A percentile compares a stretch with the other conserved stretches of the same genome.
phyloP scores from a whole-genome alignment of 495 filamentous ascomycete genomes.

The Aspergillus incahuasiensis region DNA sequence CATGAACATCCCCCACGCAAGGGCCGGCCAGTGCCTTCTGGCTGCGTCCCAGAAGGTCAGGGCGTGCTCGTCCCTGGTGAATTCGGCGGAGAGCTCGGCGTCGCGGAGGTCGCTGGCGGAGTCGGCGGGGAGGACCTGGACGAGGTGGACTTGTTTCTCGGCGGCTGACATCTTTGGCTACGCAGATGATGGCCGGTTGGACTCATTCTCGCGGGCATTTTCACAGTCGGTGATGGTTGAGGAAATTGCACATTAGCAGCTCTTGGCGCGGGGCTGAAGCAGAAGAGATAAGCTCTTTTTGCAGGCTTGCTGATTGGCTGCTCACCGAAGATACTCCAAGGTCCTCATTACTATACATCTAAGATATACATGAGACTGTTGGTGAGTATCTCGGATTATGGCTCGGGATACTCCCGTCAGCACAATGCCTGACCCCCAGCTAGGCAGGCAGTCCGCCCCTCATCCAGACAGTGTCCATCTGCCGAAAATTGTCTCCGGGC shows the following conservation, averaged over 20 bases:
- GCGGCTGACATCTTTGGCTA: background rate
- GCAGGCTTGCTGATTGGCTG: too few relatives aligned
- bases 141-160: background rate
- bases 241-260: background rate
- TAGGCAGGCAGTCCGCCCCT: too few relatives aligned
- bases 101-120: slow-evolving; percentile 9
- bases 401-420: too few relatives aligned
- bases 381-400: too few relatives aligned
- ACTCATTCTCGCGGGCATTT: background rate
- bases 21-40: slow-evolving; percentile 25
- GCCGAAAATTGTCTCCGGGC: background rate
- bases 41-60: slow-evolving; percentile 28
- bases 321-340: too few relatives aligned
- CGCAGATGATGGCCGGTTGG: too few relatives aligned
- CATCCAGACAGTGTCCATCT: too few relatives aligned
- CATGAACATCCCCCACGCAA: slow-evolving; percentile 30
- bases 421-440: too few relatives aligned
- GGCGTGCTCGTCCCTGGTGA: slow-evolving; percentile 24
- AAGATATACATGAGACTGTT: too few relatives aligned
- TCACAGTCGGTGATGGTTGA: background rate
- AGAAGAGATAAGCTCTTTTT: too few relatives aligned
- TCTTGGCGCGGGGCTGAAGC: background rate
- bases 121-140: slow-evolving; percentile 8
- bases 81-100: slow-evolving; percentile 23
- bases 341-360: too few relatives aligned